phyloP scores from a whole-genome alignment of 1,284 basidiomycete species.

The Ustilago hordei region DNA sequence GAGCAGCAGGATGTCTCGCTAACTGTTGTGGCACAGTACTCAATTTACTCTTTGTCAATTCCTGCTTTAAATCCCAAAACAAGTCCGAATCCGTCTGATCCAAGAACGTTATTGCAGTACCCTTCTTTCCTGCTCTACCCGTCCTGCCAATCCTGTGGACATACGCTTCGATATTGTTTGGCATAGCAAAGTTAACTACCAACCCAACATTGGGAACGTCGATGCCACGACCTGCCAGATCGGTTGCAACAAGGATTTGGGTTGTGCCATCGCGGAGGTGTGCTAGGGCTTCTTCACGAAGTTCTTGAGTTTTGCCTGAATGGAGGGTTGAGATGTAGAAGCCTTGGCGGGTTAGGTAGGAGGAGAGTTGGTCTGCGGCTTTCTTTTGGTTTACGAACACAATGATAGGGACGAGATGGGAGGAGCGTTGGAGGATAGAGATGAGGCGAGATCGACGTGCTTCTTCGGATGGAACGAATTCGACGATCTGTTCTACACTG shows the following conservation, averaged over 20 bases:
- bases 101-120: slow-evolving; percentile 92
- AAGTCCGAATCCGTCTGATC: slow-evolving; percentile 96
- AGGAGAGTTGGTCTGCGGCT: slow-evolving; percentile 94
- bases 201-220: slow-evolving; percentile 95
- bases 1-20: slow-evolving; percentile 63
- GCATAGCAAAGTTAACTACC: slow-evolving; percentile 98
- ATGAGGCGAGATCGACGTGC: slow-evolving; percentile 91
- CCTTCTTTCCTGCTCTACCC: slow-evolving; percentile 94
- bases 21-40: slow-evolving; percentile 55
- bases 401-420: slow-evolving; percentile 90
- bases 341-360: slow-evolving; percentile 86
- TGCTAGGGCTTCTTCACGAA: slow-evolving; percentile 91
- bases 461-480: slow-evolving; percentile 91
- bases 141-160: slow-evolving; percentile 98
- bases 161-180: slow-evolving; percentile 93
- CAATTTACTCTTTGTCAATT: slow-evolving; percentile 60
- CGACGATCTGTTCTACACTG: slow-evolving; percentile 94
- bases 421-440: slow-evolving; percentile 84
- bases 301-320: slow-evolving; percentile 96
- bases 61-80: slow-evolving; percentile 72
- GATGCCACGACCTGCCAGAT: slow-evolving; percentile 97
- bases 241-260: slow-evolving; percentile 90
- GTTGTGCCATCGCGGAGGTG: slow-evolving; percentile 85
- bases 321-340: slow-evolving; percentile 91
- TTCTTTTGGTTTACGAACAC: slow-evolving; percentile 99